These are phyloP conservation scores for Globisporangium parvum DNA, from an alignment of 352 stramenopile species.

Conservation along the genomic window DNA sequence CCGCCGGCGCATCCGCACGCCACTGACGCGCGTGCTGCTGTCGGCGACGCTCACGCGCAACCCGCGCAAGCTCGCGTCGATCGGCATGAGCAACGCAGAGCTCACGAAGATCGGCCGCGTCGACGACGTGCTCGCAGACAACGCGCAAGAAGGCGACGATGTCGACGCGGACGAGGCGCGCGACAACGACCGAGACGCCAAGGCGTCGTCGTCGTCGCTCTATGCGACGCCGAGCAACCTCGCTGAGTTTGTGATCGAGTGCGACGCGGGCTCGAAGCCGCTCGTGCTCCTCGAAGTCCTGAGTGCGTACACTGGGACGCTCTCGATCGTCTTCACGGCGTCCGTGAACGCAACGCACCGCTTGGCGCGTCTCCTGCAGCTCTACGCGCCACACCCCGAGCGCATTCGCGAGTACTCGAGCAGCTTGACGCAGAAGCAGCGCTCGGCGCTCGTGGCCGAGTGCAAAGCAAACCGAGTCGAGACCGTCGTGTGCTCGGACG, in stretches of 20 bases:
- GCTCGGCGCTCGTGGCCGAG: constrained; percentile 65
- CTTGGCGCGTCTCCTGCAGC: constrained; percentile 91
- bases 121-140: constrained; percentile 56
- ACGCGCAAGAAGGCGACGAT: constrained; percentile 45
- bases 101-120: constrained; percentile 84
- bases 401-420: constrained; percentile 79
- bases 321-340: constrained; percentile 95
- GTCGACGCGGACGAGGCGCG: constrained; percentile 21
- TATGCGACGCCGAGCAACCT: constrained; percentile 77
- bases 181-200: constrained; percentile 17
- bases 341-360: constrained; percentile 96
- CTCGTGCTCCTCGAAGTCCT: constrained; percentile 93
- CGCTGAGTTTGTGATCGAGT: constrained; percentile 90
- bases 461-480: constrained; percentile 62
- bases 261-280: constrained; percentile 92
- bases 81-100: constrained; percentile 94
- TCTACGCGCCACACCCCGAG: constrained; percentile 56
- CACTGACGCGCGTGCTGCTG: constrained; percentile 94
- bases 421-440: constrained; percentile 74
- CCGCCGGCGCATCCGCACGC: constrained; percentile 63
- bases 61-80: constrained; percentile 92
- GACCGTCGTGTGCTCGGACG: constrained; percentile 89
- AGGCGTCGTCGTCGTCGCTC: constrained; percentile 39
- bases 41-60: constrained; percentile 98
- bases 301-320: constrained; percentile 56